phyloP scores from a whole-genome alignment of 495 filamentous ascomycete species.

The Podospora sp. region DNA sequence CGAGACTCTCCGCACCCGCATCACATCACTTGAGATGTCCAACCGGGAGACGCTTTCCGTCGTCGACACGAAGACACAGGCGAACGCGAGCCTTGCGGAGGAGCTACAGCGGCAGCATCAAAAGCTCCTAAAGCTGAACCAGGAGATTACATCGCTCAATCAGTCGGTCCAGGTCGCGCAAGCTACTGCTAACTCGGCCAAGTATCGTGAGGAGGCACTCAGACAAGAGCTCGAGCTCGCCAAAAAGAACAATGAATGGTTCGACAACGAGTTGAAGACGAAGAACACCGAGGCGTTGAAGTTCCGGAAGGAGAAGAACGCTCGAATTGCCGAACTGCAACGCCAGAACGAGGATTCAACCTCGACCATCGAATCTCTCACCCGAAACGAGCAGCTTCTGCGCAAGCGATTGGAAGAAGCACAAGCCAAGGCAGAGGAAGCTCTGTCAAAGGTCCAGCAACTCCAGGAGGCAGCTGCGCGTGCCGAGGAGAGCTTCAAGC shows the following conservation, averaged over 20 bases:
- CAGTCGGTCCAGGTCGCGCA: slow-evolving; percentile 80
- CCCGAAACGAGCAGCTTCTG: slow-evolving; percentile 75
- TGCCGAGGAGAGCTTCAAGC: slow-evolving; percentile 76
- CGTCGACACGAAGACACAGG: slow-evolving; percentile 83
- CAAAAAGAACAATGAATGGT: slow-evolving; percentile 88
- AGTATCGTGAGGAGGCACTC: slow-evolving; percentile 83
- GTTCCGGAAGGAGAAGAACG: slow-evolving; percentile 91
- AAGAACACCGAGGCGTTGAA: slow-evolving; percentile 83
- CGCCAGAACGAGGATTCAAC: slow-evolving; percentile 82
- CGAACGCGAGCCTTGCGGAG: slow-evolving; percentile 81
- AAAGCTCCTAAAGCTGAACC: slow-evolving; percentile 79
- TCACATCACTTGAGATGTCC: slow-evolving; percentile 82
- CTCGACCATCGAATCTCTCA: slow-evolving; percentile 72
- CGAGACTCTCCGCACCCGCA: slow-evolving; percentile 72
- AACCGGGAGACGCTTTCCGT: slow-evolving; percentile 87
- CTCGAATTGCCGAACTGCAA: slow-evolving; percentile 82
- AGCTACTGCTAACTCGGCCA: slow-evolving; percentile 71
- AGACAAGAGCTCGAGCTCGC: slow-evolving; percentile 86
- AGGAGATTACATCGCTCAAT: slow-evolving; percentile 76
- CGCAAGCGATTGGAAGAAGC: slow-evolving; percentile 81
- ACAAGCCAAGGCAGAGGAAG: slow-evolving; percentile 82
- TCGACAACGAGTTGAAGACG: slow-evolving; percentile 85
- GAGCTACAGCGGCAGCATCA: slow-evolving; percentile 87
- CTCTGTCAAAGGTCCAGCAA: slow-evolving; percentile 75
- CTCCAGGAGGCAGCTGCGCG: slow-evolving; percentile 79